Evolutionary conservation across 2,329 filamentous ascomycete genomes (phyloP).

Genomic region (Penicillium sp.): DNA sequence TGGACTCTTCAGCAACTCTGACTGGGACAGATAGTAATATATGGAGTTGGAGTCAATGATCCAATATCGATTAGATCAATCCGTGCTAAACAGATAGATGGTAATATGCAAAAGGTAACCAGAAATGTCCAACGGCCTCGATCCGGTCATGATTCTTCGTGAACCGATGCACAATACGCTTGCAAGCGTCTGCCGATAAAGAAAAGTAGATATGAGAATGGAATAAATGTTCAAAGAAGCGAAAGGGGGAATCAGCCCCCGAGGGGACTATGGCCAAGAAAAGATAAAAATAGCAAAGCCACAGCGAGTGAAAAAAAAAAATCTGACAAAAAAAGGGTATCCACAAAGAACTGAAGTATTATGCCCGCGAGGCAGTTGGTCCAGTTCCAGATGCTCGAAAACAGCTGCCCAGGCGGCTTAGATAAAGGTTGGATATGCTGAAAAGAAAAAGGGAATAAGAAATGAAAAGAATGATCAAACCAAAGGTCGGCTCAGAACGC

Average conservation of each 20-base stretch:
- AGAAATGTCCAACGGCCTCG: conserved; percentile 9
- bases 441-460: conserved; percentile 13
- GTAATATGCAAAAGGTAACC: background rate
- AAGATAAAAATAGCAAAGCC: conserved; percentile 3
- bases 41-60: background rate
- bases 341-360: conserved; percentile 25
- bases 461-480: conserved; percentile 8
- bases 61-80: conserved; percentile 8
- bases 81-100: background rate
- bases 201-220: conserved; percentile 1
- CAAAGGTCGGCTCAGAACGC: conserved; percentile 17
- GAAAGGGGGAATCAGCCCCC: conserved; percentile 10
- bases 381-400: conserved; percentile 16
- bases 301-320: conserved; percentile 6
- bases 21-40: background rate
- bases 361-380: conserved; percentile 22
- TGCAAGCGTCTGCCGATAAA: conserved; percentile 3
- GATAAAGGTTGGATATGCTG: conserved; percentile 14
- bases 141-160: conserved; percentile 15
- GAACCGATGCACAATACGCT: conserved; percentile 1
- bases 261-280: conserved; percentile 17
- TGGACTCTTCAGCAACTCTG: background rate
- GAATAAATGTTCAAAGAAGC: conserved; percentile 8
- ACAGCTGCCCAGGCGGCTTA: conserved; percentile 28
- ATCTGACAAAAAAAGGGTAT: conserved; percentile 19